Base-by-base conservation (phyloP, 192 early-diverging fungal genomes). In the Coemansia sp. region DNA sequence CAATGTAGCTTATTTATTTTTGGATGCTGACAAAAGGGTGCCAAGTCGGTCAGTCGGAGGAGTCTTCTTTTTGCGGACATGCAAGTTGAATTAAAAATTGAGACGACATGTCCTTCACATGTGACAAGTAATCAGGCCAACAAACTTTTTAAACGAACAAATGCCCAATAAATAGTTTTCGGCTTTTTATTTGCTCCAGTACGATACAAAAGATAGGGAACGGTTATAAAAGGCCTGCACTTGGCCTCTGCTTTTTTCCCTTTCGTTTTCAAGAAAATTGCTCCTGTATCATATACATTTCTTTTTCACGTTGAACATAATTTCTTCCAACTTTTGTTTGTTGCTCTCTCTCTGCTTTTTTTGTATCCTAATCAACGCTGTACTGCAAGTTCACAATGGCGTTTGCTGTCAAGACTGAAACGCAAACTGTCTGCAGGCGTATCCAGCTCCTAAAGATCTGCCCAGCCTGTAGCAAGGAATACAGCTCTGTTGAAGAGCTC, bases 391-490 rank as follows among this genome's bases (percentile, higher is more conserved):
- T 22, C 10, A 10, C 19, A 54, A 54, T 54, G 51, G 51, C 51
- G 48, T 17, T 50, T 17, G 16, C 4, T 16, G 16, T 50, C 48
- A 14, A 32, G 32, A 8, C 48, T 16, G 16, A 50, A 50, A 16
- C n/a, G 32, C 22, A 10, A 22, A 8, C 25, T 12, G 22, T 54
- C 20, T 54, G 51, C 19, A 14, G 25, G 7, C 22, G 11, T 25
- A 9, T 20, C 10, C 20, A 54, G 51, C 5, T 54, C 12, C 51
- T 54, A 7, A 54, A 54, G 25, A 25, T 54, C 9, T 54, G 51
- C 14, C 51, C 51, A 6, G 19, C 51, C 19, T 54, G 51, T 22
- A 54, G 25, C 51, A 54, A 54, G 51, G 51, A 54, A 54, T 54
- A 22, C 51, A 5, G 51, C 19, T 12, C 51, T 22, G 22, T 54